These are phyloP conservation scores for Mycena metata DNA, from an alignment of 768 basidiomycete species.

Conservation along the genomic window DNA sequence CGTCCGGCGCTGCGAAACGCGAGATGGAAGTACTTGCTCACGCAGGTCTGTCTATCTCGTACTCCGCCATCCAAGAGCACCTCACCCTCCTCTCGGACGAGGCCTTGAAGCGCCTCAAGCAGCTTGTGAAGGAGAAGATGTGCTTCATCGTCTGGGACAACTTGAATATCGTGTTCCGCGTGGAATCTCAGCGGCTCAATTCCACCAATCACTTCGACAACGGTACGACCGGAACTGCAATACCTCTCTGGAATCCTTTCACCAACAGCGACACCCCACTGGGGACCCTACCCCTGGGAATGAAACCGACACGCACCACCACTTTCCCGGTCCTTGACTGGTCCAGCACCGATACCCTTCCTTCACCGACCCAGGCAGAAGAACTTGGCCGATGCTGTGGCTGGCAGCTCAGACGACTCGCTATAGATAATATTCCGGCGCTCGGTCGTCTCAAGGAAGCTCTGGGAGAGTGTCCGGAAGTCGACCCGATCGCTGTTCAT, in stretches of 20 bases:
- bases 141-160: conserved; percentile 46
- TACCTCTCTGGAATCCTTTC: conserved; percentile 36
- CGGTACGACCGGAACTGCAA: conserved; percentile 44
- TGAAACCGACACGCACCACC: conserved; percentile 15
- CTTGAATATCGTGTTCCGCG: conserved; percentile 45
- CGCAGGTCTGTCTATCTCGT: conserved; percentile 31
- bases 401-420: conserved; percentile 23
- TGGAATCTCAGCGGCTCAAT: conserved; percentile 42
- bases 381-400: conserved; percentile 1
- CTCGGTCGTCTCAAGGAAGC: conserved; percentile 14
- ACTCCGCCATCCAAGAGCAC: conserved; percentile 16
- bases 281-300: conserved; percentile 14
- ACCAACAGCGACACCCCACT: conserved; percentile 31
- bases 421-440: conserved; percentile 13
- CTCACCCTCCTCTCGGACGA: conserved; percentile 21
- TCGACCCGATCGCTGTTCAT: conserved; percentile 31
- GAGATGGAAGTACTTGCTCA: conserved; percentile 36
- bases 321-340: conserved; percentile 13
- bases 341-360: conserved; percentile 6
- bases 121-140: conserved; percentile 38
- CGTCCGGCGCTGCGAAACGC: conserved; percentile 30
- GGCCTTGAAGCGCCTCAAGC: conserved; percentile 27
- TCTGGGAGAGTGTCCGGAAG: conserved; percentile 12
- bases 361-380: not conserved
- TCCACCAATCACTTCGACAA: conserved; percentile 47